These are phyloP conservation scores for Sclerotiophoma versabilis DNA, from an alignment of 2,329 filamentous ascomycete species.

Conservation along the genomic window DNA sequence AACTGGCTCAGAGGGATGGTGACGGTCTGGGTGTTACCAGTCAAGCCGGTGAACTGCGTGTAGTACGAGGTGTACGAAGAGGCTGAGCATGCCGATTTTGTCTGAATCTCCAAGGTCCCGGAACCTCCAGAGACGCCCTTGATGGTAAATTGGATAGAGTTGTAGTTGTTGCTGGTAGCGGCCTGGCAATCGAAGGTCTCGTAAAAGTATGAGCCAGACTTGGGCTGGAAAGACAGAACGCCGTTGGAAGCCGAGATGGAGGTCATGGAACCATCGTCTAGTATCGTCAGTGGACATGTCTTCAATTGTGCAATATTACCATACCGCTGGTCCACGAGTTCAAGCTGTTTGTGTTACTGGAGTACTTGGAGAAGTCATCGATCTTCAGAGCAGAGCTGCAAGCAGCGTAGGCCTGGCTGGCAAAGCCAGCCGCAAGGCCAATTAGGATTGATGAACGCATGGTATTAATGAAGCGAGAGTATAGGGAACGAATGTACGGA, in stretches of 20 bases:
- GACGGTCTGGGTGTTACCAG: conserved; percentile 59
- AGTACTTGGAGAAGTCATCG: conserved; percentile 50
- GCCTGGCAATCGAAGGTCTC: conserved; percentile 60
- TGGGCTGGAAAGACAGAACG: conserved; percentile 60
- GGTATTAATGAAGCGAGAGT: conserved; percentile 42
- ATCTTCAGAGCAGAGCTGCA: conserved; percentile 48
- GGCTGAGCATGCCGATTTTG: conserved; percentile 53
- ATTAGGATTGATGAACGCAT: conserved; percentile 42
- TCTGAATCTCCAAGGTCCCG: conserved; percentile 58
- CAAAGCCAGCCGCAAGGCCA: conserved; percentile 43
- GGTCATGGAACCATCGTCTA: conserved; percentile 61
- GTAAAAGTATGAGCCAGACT: conserved; percentile 60
- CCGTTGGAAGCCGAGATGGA: conserved; percentile 53
- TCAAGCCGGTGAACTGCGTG: conserved; percentile 56
- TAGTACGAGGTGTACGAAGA: conserved; percentile 55
- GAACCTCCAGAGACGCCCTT: conserved; percentile 55
- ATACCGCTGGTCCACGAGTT: conserved; percentile 47
- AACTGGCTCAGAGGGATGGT: conserved; percentile 61
- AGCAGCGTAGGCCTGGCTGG: conserved; percentile 40
- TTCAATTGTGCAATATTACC: neutral
- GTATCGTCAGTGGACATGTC: neutral
- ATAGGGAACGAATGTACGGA: conserved; percentile 49
- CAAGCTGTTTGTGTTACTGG: conserved; percentile 47
- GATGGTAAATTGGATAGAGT: conserved; percentile 56
- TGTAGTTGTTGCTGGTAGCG: conserved; percentile 56